Conservation (phyloP, 164 flowering plant species). For the Malania oleifera region DNA sequence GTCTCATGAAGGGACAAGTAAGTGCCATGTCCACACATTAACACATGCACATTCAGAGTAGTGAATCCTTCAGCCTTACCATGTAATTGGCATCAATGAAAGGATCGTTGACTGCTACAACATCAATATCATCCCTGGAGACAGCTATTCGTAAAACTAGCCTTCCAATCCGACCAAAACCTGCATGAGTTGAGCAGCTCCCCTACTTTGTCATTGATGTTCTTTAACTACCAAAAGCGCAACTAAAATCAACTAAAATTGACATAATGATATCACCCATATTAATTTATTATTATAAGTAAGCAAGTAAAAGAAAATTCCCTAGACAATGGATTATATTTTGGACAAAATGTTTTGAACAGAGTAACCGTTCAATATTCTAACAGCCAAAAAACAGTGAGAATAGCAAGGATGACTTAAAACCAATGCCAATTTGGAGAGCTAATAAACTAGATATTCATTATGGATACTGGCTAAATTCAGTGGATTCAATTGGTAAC, state of each 20-base stretch:
- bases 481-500: no score
- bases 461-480: no score
- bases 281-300: background rate
- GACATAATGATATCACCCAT: background rate
- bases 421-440: no score
- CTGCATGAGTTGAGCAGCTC: conserved; percentile 31
- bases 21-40: no score
- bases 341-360: background rate
- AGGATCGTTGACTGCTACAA: conserved; percentile 95
- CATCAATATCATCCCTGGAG: conserved; percentile 80
- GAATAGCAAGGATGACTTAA: no score
- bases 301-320: background rate
- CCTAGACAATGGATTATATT: background rate
- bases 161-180: conserved; percentile 99
- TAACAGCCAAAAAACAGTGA: background rate
- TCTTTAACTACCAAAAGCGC: background rate
- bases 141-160: conserved; percentile 78
- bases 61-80: conserved; percentile 34
- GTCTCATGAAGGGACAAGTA: no score
- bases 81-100: conserved; percentile 91
- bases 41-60: no score
- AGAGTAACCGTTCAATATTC: background rate
- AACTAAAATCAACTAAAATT: background rate
- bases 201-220: background rate
- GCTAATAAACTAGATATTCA: no score